Evolutionary conservation across 192 early-diverging fungal species (phyloP).

Genomic region (Obelidium mucronatum): DNA sequence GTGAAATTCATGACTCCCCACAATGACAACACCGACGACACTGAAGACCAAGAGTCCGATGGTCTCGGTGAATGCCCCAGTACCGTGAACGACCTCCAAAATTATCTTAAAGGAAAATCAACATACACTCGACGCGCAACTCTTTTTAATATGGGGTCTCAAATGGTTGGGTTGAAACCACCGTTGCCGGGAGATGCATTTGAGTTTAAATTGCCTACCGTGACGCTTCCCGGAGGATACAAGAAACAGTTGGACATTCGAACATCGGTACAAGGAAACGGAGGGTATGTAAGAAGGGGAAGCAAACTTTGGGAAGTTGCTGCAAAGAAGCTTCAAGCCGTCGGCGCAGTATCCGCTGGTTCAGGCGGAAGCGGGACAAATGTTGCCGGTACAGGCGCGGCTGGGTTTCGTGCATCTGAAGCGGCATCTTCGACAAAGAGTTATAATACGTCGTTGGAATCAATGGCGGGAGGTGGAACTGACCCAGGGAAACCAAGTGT

Average conservation of each 20-base stretch:
- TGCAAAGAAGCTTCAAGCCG: too few relatives aligned
- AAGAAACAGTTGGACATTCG: neutral
- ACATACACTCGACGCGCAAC: slow-evolving; percentile 17
- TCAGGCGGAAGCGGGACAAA: too few relatives aligned
- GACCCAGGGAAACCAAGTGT: too few relatives aligned
- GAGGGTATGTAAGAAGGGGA: neutral
- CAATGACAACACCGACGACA: neutral
- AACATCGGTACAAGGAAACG: neutral
- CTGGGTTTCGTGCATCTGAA: neutral
- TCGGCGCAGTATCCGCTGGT: too few relatives aligned
- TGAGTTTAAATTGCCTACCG: slow-evolving; percentile 20
- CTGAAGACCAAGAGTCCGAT: neutral
- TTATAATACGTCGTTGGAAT: neutral
- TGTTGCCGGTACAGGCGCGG: neutral
- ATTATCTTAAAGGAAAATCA: slow-evolving; percentile 23
- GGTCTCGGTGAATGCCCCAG: slow-evolving; percentile 18
- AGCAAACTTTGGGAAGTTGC: too few relatives aligned
- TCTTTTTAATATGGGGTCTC: slow-evolving; percentile 1
- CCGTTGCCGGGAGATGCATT: neutral
- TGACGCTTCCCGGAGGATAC: slow-evolving; percentile 18
- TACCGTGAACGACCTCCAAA: slow-evolving; percentile 11
- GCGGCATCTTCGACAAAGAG: neutral
- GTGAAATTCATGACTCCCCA: neutral
- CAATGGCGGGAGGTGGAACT: too few relatives aligned
- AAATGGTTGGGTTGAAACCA: neutral